These are phyloP conservation scores for Aspergillus cristatus DNA, from an alignment of 495 filamentous ascomycete species.

Conservation along the genomic window DNA sequence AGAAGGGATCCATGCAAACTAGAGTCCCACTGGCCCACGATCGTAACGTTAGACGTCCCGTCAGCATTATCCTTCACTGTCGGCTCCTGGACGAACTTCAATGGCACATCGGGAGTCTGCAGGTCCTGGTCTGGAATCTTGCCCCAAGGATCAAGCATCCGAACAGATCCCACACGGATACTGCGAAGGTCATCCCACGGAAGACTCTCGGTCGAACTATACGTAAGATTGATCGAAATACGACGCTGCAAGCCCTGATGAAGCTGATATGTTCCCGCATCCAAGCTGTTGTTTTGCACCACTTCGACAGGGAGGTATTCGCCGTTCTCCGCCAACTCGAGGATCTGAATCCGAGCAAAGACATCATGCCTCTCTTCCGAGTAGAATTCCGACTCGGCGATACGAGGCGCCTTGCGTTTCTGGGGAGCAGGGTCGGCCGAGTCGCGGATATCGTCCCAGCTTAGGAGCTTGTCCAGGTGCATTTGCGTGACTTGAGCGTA, in stretches of 20 bases:
- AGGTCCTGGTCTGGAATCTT: slow-evolving; percentile 72
- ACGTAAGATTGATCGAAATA: slow-evolving; percentile 73
- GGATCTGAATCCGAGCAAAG: slow-evolving; percentile 74
- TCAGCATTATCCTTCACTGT: slow-evolving; percentile 73
- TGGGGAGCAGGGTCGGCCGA: slow-evolving; percentile 37
- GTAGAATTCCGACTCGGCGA: slow-evolving; percentile 87
- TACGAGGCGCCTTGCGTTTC: slow-evolving; percentile 58
- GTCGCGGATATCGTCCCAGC: slow-evolving; percentile 98
- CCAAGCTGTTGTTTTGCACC: slow-evolving; percentile 69
- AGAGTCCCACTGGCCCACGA: slow-evolving; percentile 93
- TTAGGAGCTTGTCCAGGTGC: slow-evolving; percentile 94
- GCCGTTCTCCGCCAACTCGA: slow-evolving; percentile 84
- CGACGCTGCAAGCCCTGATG: slow-evolving; percentile 92
- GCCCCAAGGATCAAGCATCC: slow-evolving; percentile 73
- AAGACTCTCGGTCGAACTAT: slow-evolving; percentile 79
- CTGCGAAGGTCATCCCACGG: slow-evolving; percentile 75
- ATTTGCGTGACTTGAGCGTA: slow-evolving; percentile 86
- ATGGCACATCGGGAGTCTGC: slow-evolving; percentile 58
- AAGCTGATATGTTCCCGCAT: slow-evolving; percentile 82
- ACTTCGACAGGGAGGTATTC: slow-evolving; percentile 91
- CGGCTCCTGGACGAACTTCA: slow-evolving; percentile 69
- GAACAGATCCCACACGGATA: slow-evolving; percentile 68
- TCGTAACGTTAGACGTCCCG: slow-evolving; percentile 78
- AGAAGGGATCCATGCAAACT: slow-evolving; percentile 83
- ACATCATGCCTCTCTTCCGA: slow-evolving; percentile 91